Conservation (phyloP, 2,329 filamentous ascomycete genomes). For the Exophiala bonariae region DNA sequence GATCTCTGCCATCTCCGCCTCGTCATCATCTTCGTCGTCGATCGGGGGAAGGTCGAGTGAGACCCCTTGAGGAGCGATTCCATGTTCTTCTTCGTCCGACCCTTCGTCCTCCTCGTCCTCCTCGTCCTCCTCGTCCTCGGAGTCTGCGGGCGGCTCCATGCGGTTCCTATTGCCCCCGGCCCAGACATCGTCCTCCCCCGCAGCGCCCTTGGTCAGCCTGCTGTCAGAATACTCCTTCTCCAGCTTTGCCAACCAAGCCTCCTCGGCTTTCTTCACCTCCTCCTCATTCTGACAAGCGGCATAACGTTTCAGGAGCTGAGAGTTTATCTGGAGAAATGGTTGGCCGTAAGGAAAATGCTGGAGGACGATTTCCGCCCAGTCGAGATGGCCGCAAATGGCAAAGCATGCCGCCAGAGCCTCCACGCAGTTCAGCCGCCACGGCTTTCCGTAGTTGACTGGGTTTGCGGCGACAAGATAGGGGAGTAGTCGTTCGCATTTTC, state of each 20-base stretch:
- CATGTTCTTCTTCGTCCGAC: conserved; percentile 46
- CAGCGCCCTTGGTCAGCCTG: conserved; percentile 63
- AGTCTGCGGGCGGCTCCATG: conserved; percentile 49
- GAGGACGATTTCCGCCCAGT: conserved; percentile 86
- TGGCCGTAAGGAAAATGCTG: conserved; percentile 84
- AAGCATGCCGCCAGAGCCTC: conserved; percentile 93
- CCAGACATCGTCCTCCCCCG: conserved; percentile 69
- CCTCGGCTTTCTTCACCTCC: conserved; percentile 79
- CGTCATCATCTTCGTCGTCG: conserved; percentile 77
- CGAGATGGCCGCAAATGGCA: conserved; percentile 83
- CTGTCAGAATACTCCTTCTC: conserved; percentile 87
- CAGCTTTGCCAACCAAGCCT: conserved; percentile 83
- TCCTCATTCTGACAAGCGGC: conserved; percentile 79
- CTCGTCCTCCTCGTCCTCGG: conserved; percentile 43
- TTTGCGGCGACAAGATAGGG: conserved; percentile 97
- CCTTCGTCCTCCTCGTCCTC: conserved; percentile 40
- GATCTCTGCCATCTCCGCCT: conserved; percentile 91
- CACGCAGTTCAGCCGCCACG: conserved; percentile 92
- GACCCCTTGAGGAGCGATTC: conserved; percentile 44
- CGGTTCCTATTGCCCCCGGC: conserved; percentile 86
- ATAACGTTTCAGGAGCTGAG: conserved; percentile 77
- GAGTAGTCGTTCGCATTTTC: conserved; percentile 84
- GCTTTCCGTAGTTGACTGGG: conserved; percentile 94
- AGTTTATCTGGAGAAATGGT: conserved; percentile 89
- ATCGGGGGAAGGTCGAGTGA: conserved; percentile 70